Conservation (phyloP, 169 alveolate species). For the Plasmodium ovale region DNA sequence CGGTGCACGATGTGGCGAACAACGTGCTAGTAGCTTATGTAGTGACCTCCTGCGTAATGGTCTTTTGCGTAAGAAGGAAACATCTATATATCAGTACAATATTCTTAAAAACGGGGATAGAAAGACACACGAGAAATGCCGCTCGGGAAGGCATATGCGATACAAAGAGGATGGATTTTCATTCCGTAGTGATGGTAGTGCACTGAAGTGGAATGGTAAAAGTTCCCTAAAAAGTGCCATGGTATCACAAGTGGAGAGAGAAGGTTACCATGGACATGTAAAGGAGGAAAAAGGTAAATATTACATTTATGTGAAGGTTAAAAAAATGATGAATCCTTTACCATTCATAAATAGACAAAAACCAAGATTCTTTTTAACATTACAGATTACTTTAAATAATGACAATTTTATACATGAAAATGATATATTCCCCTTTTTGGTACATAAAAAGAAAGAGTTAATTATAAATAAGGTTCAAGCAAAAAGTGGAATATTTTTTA, state of each 20-base stretch:
- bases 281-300: no score
- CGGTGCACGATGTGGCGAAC: no score
- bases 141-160: no score
- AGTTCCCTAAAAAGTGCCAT: neutral
- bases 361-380: constrained; percentile 27
- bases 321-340: constrained; percentile 11
- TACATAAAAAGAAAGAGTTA: constrained; percentile 13
- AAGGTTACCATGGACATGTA: no score
- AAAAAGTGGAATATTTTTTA: constrained; percentile 7
- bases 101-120: neutral
- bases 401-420: constrained; percentile 13
- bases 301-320: constrained; percentile 35
- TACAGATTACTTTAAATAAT: constrained; percentile 51
- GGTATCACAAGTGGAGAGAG: neutral
- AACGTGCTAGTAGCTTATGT: no score
- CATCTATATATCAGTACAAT: constrained; percentile 27
- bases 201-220: no score
- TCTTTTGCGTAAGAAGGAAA: neutral
- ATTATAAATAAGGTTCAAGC: constrained; percentile 55
- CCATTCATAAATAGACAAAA: constrained; percentile 26
- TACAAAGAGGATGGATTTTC: no score
- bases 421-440: constrained; percentile 20
- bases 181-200: no score
- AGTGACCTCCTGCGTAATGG: neutral
- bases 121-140: neutral